Conservation (phyloP, 2,329 filamentous ascomycete species). For the Curvularia lunata region DNA sequence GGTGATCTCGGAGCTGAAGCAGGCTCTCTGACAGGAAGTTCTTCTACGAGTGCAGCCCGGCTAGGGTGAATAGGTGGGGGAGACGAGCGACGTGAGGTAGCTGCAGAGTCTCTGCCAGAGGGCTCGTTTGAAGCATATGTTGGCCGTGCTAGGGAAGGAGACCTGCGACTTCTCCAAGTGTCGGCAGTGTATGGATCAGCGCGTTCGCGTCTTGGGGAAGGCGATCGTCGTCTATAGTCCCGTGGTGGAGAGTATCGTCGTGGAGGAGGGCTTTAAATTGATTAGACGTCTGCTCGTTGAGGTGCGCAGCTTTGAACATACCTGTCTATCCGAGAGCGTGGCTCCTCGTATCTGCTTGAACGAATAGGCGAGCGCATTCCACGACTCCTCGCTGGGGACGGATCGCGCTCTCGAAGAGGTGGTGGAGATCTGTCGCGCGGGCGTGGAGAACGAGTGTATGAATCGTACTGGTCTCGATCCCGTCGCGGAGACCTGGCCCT, state of each 20-base stretch:
- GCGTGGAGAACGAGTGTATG: slow-evolving; percentile 51
- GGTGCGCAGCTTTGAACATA: slow-evolving; percentile 13
- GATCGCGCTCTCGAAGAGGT: slow-evolving; percentile 52
- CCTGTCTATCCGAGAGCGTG: slow-evolving; percentile 50
- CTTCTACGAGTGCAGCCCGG: slow-evolving; percentile 52
- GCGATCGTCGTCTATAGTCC: slow-evolving; percentile 61
- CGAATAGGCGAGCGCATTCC: slow-evolving; percentile 53
- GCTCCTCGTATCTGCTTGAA: slow-evolving; percentile 54
- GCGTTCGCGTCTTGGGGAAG: slow-evolving; percentile 58
- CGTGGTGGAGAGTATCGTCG: slow-evolving; percentile 54
- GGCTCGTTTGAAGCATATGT: slow-evolving; percentile 54
- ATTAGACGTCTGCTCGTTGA: slow-evolving; percentile 8
- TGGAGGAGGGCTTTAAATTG: slow-evolving; percentile 31
- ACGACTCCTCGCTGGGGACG: slow-evolving; percentile 56
- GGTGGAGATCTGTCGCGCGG: slow-evolving; percentile 52
- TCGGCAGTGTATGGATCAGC: slow-evolving; percentile 57
- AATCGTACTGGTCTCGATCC: slow-evolving; percentile 49
- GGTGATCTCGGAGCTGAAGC: slow-evolving; percentile 45
- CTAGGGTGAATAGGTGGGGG: slow-evolving; percentile 63
- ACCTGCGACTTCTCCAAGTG: slow-evolving; percentile 59
- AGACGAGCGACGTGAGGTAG: slow-evolving; percentile 67
- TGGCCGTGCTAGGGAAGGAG: slow-evolving; percentile 56
- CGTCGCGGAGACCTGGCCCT: slow-evolving; percentile 51
- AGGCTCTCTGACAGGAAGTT: slow-evolving; percentile 34
- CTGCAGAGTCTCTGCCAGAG: slow-evolving; percentile 61